Base-by-base conservation (phyloP, 768 basidiomycete genomes). In the Lanmaoa rubissima region DNA sequence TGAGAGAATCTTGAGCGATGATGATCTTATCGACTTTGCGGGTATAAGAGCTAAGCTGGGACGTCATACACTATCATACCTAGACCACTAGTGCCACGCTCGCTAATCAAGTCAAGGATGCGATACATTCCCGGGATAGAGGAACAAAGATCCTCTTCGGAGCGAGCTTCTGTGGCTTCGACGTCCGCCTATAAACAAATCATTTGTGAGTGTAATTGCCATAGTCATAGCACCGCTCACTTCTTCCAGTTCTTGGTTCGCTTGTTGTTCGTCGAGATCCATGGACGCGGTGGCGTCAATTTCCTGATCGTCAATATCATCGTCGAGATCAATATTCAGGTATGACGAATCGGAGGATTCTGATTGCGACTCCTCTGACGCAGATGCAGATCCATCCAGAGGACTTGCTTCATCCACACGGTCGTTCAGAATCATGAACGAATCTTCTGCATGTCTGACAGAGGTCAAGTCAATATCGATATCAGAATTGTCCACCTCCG, bases 21-120 rank as follows among this genome's bases (percentile, higher is more conserved):
- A 86, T 80, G 46, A 86, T 77, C 65, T 87, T 87, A 62, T 84
- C 84, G 19, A 85, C 84, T 84, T 57, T 17, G 52, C 4, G 19
- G 31, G 28, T 19, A 43, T 62, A 21, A 60, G 61, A 35, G 14
- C 24, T 12, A 46, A 43, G 28, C 24, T 8, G 35, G 35, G 13
- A 48, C 4, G 11, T 21, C 26, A 19, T 32, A 12, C 8, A 17
- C 36, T 12, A 52, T 36, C 72, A 51, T 66, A 83, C 84, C 83
- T 44, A 84, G 69, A 8, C 82, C 83, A 5, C 80, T 76, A 35
- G 71, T 78, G 9, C 77, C 78, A 57, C 74, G 71, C 53, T 84
- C 84, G 48, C 65, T 76, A 55, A 84, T 79, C 34, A 85, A 66
- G 54, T 84, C 82, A 17, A 84, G 68, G 36, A 85, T 75, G 17